These are phyloP conservation scores for Anethum foeniculum DNA, from an alignment of 140 eudicot species.

Conservation along the genomic window DNA sequence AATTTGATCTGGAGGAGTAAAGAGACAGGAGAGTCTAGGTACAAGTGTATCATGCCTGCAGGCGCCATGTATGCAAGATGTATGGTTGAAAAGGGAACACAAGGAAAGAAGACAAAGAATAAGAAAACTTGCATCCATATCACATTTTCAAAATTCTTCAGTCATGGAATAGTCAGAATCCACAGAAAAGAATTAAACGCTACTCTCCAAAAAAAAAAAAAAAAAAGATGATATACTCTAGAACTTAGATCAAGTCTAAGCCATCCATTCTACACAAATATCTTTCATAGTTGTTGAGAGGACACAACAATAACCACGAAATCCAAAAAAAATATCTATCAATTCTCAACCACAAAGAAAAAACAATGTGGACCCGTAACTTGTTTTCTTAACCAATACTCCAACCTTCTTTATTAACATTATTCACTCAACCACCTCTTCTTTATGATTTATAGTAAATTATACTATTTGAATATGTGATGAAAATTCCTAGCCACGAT, in stretches of 20 bases:
- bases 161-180: conserved; percentile 2
- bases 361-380: background rate
- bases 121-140: background rate
- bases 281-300: background rate
- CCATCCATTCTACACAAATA: background rate
- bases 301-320: background rate
- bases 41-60: background rate
- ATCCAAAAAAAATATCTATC: background rate
- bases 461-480: background rate
- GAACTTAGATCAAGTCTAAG: background rate
- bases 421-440: background rate
- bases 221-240: background rate
- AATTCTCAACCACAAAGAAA: background rate
- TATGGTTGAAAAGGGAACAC: background rate
- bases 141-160: background rate
- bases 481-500: background rate
- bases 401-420: background rate
- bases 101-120: background rate
- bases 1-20: background rate
- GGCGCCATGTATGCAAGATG: background rate
- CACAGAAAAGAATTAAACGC: background rate
- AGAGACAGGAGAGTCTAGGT: conserved; percentile 1
- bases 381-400: background rate
- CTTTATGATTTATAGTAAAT: too few relatives aligned
- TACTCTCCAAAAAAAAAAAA: background rate